Evolutionary conservation across 2,329 filamentous ascomycete genomes (phyloP), one percentile per base, ranked within the genome.

Genomic region (Colletotrichum sp.): DNA sequence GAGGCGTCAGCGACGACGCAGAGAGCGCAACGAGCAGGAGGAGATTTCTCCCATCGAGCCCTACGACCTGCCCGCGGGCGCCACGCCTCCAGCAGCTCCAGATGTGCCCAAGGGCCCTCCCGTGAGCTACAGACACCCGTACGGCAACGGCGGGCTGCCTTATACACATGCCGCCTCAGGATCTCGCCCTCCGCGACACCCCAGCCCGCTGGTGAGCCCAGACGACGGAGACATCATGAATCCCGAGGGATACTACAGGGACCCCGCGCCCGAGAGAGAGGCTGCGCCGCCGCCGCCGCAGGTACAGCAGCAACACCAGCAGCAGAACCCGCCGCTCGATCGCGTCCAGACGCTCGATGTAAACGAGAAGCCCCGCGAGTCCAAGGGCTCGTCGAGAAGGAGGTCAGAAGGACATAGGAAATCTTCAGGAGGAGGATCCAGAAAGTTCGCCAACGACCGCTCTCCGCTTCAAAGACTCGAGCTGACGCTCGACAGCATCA

Each of bases 391-490:
- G 21, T 69, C 76, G 2, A 74, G 76, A 36, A 77, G 67, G 39
- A 71, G 63, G 48, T 77, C 76, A 18, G 43, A 68, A 76, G 64
- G 79, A 55, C 83, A 85, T 3, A 85, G 83, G 80, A 86, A 83
- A 81, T 81, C 83, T 24, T 86, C 88, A 7, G 74, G 82, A 57
- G 84, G 79, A 67, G 84, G 82, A 77, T 87, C 79, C 86, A 90
- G 87, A 88, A 88, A 89, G 86, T 92, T 95, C 85, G 95, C 96
- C 81, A 90, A 93, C 73, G 94, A 98, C 83, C 92, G 95, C 81
- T 99, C 96, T 78, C 97, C 98, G 68, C 90, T 99, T 68, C 96
- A 99, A 85, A 97, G 94, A 87, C 91, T 99, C 79, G 96, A 99
- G 87, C 92, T 95, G 81, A 97, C 95, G 81, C 90, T 99, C 81